Evolutionary conservation across 116 monocot species (phyloP).

Genomic region (Iris pallida): DNA sequence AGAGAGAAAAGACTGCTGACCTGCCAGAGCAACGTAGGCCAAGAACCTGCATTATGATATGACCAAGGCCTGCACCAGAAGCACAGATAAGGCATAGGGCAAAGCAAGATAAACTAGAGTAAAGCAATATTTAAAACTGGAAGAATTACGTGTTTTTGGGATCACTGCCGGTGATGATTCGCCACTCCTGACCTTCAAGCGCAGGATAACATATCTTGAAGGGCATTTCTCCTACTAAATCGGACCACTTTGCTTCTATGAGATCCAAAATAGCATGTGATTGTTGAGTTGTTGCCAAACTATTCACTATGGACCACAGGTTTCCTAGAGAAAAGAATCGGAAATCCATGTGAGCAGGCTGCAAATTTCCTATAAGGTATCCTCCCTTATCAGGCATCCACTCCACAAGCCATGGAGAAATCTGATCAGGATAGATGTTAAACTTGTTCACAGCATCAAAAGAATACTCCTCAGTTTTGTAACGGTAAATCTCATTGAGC

Average conservation of each 20-base stretch:
- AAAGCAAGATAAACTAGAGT: neutral
- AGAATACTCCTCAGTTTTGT: constrained; percentile 99
- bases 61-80: constrained; percentile 83
- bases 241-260: constrained; percentile 92
- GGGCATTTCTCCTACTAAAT: constrained; percentile 96
- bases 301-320: constrained; percentile 82
- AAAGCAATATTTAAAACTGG: constrained; percentile 2
- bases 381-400: constrained; percentile 97
- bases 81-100: constrained; percentile 3
- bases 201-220: constrained; percentile 99
- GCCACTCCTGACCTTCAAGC: constrained; percentile 93
- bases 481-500: constrained; percentile 96
- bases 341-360: constrained; percentile 99
- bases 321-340: constrained; percentile 98
- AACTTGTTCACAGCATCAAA: constrained; percentile 98
- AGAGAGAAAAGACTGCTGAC: constrained; percentile 23
- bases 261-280: constrained; percentile 97
- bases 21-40: constrained; percentile 99
- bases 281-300: constrained; percentile 77
- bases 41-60: constrained; percentile 98
- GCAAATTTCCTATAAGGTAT: constrained; percentile 96
- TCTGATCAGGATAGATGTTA: constrained; percentile 98
- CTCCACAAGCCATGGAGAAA: constrained; percentile 94
- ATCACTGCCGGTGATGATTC: constrained; percentile 94
- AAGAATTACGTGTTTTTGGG: constrained; percentile 91